Percentiles rank a stretch among this genome's conserved stretches.
Conservation (phyloP, 2,329 filamentous ascomycete genomes). For the Amylocarpus encephaloides region DNA sequence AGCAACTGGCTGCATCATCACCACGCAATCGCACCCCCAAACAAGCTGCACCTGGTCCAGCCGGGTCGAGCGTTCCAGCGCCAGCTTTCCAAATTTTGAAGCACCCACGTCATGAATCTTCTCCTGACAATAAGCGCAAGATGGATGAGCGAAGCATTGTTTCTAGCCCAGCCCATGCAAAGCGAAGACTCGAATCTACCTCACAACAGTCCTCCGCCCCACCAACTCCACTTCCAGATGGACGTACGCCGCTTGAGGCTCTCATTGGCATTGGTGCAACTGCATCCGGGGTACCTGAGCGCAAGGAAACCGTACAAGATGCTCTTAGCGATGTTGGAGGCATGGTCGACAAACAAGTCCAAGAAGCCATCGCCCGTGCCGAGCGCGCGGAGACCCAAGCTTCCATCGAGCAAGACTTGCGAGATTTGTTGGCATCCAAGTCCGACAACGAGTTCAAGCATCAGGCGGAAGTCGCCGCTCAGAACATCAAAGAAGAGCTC, state of each 20-base stretch:
- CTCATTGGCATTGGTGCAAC: conserved; percentile 26
- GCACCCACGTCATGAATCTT: conserved; percentile 25
- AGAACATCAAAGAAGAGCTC: conserved; percentile 47
- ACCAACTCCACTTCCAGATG: conserved; percentile 27
- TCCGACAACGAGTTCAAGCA: conserved; percentile 49
- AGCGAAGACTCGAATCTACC: conserved; percentile 26
- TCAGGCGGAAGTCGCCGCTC: conserved; percentile 41
- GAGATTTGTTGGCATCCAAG: conserved; percentile 44
- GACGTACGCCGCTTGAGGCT: conserved; percentile 34
- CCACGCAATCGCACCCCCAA: conserved; percentile 53
- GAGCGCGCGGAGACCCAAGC: conserved; percentile 41
- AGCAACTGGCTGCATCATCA: conserved; percentile 60
- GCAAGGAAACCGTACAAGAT: conserved; percentile 63
- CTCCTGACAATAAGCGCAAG: conserved; percentile 28
- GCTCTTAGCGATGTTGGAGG: conserved; percentile 61
- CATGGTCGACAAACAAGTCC: conserved; percentile 53
- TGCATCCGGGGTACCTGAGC: conserved; percentile 15
- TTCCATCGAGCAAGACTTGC: conserved; percentile 43
- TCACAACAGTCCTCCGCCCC: conserved; percentile 21
- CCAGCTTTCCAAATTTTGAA: conserved; percentile 31
- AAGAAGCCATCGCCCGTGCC: conserved; percentile 52
- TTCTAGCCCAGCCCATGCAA: conserved; percentile 24
- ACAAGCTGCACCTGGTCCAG: conserved; percentile 34
- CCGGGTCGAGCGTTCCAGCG: conserved; percentile 26
- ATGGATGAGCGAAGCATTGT: conserved; percentile 22